A percentile compares a stretch with the other conserved stretches of the same genome.
Evolutionary conservation across 2,329 filamentous ascomycete genomes (phyloP).

Genomic region (Aspergillus tubingensis): DNA sequence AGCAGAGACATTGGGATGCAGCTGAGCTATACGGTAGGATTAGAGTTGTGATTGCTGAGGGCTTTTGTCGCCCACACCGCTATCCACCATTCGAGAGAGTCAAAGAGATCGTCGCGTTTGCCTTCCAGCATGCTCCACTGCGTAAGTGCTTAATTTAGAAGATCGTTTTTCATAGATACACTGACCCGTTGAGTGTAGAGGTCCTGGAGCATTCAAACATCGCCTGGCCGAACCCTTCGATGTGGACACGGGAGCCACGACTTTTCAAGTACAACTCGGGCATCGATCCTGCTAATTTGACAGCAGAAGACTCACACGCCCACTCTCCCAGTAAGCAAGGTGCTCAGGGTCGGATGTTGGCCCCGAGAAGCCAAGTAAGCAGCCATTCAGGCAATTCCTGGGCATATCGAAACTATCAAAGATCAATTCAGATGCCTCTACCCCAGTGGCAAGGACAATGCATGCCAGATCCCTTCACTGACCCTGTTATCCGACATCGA

Average conservation of each 20-base stretch:
- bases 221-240: slow-evolving; percentile 74
- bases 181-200: slow-evolving; percentile 51
- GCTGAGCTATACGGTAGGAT: slow-evolving; percentile 72
- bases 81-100: slow-evolving; percentile 62
- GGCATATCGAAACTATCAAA: slow-evolving; percentile 35
- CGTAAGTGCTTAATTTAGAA: slow-evolving; percentile 51
- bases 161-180: neutral
- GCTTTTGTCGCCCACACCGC: slow-evolving; percentile 57
- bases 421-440: slow-evolving; percentile 16
- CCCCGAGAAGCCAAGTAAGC: slow-evolving; percentile 24
- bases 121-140: slow-evolving; percentile 81
- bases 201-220: slow-evolving; percentile 72
- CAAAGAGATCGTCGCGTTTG: slow-evolving; percentile 74
- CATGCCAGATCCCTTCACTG: slow-evolving; percentile 45
- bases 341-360: slow-evolving; percentile 18
- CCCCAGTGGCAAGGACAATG: slow-evolving; percentile 30
- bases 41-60: slow-evolving; percentile 74
- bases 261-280: slow-evolving; percentile 38
- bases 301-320: slow-evolving; percentile 58
- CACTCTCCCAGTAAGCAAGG: slow-evolving; percentile 60
- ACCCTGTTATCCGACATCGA: slow-evolving; percentile 36
- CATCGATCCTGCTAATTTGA: slow-evolving; percentile 34
- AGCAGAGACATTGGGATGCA: slow-evolving; percentile 71
- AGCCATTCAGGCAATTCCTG: slow-evolving; percentile 29
- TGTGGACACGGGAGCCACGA: slow-evolving; percentile 61